phyloP scores from a whole-genome alignment of 1,284 basidiomycete genomes.

The Coniophora puteana region DNA sequence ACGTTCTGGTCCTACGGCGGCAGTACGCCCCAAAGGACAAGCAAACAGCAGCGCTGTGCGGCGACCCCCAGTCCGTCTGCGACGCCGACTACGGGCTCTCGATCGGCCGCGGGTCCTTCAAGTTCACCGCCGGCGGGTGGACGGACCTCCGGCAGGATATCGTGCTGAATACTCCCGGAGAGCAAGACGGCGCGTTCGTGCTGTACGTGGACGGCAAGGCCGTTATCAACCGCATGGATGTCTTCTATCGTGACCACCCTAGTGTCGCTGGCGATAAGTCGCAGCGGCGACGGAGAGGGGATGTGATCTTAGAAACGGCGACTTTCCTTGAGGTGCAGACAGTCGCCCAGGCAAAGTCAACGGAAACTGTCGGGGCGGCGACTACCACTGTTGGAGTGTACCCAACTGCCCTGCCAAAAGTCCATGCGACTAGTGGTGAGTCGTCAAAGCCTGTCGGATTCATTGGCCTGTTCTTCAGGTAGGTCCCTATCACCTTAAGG shows the following conservation, averaged over 20 bases:
- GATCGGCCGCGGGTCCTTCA: constrained; percentile 73
- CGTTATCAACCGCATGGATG: constrained; percentile 49
- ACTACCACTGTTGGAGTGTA: constrained; percentile 9
- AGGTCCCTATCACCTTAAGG: constrained; percentile 9
- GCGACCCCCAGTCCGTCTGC: constrained; percentile 55
- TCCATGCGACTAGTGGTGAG: too few species aligned
- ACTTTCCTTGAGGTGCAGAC: constrained; percentile 4
- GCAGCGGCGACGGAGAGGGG: too few species aligned
- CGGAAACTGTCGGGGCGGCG: constrained; percentile 6
- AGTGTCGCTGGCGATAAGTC: constrained; percentile 7
- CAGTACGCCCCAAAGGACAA: constrained; percentile 65
- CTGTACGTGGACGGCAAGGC: constrained; percentile 51
- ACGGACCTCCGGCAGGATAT: constrained; percentile 63
- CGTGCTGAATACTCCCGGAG: constrained; percentile 65
- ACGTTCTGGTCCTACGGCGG: constrained; percentile 4
- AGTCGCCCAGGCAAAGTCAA: constrained; percentile 5
- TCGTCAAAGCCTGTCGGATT: constrained; percentile 42
- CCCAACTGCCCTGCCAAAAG: background rate
- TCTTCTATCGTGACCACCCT: constrained; percentile 53
- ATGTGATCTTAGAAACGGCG: background rate
- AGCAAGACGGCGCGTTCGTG: constrained; percentile 46
- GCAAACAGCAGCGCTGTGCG: constrained; percentile 56
- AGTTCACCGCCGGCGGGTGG: constrained; percentile 61
- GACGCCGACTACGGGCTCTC: constrained; percentile 64
- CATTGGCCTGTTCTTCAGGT: constrained; percentile 74